Conservation (phyloP, 2,329 filamentous ascomycete species). For the Scedosporium dehoogii region DNA sequence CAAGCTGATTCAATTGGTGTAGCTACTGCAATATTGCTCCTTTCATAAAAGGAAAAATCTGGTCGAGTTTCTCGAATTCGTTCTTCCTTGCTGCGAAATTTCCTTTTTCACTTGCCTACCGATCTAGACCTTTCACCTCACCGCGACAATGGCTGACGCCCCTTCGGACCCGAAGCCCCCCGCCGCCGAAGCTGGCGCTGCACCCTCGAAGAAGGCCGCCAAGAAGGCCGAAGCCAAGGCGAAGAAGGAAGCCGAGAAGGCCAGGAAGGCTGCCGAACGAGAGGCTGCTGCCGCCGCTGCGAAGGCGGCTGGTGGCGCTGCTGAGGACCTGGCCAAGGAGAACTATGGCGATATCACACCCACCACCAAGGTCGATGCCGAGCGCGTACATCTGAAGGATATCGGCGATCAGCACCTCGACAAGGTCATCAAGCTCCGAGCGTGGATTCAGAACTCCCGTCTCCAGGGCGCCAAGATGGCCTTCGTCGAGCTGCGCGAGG, state of each 20-base stretch:
- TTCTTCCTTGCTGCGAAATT: neutral
- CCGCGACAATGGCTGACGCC: conserved; percentile 21
- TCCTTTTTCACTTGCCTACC: neutral
- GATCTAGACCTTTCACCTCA: neutral
- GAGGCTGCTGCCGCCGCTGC: conserved; percentile 61
- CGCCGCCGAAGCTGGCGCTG: conserved; percentile 3
- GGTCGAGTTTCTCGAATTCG: neutral
- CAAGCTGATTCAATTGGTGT: neutral
- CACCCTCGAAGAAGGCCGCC: conserved; percentile 64
- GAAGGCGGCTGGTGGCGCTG: conserved; percentile 54
- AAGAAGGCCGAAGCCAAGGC: conserved; percentile 83
- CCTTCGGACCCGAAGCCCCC: conserved; percentile 11
- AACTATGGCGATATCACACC: conserved; percentile 68
- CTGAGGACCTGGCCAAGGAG: conserved; percentile 60
- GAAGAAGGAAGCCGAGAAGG: conserved; percentile 79
- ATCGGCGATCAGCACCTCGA: conserved; percentile 57
- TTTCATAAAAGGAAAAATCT: neutral
- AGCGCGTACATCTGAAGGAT: conserved; percentile 49
- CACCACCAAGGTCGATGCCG: conserved; percentile 45
- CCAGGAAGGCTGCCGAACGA: conserved; percentile 60
- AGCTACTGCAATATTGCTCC: neutral
- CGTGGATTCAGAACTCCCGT: conserved; percentile 77
- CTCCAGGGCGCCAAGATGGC: conserved; percentile 86
- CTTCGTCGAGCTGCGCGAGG: conserved; percentile 76
- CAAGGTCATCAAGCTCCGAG: conserved; percentile 65